Evolutionary conservation across 2,329 filamentous ascomycete species (phyloP).

Genomic region (Exophiala viscosa): DNA sequence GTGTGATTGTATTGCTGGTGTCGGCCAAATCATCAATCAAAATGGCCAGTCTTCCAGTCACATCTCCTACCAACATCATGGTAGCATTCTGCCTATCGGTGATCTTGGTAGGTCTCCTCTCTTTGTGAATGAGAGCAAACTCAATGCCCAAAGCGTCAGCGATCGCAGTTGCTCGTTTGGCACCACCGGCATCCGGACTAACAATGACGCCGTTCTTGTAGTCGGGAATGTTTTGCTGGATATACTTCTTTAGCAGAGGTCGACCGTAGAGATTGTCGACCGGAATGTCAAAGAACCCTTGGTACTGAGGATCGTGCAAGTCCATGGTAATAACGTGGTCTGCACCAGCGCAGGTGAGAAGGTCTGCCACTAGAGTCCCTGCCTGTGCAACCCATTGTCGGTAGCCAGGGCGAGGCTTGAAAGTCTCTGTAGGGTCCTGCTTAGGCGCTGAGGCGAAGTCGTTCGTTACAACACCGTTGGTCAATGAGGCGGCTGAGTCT

Average conservation of each 20-base stretch:
- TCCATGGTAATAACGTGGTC: slow-evolving; percentile 99
- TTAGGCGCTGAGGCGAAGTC: slow-evolving; percentile 39
- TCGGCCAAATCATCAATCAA: slow-evolving; percentile 92
- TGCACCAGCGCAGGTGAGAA: slow-evolving; percentile 90
- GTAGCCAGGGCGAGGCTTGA: slow-evolving; percentile 85
- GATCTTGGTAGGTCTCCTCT: slow-evolving; percentile 83
- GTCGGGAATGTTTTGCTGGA: slow-evolving; percentile 76
- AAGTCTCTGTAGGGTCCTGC: slow-evolving; percentile 49
- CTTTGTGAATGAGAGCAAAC: slow-evolving; percentile 98
- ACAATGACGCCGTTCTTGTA: slow-evolving; percentile 87
- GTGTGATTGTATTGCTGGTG: slow-evolving; percentile 94
- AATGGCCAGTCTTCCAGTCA: slow-evolving; percentile 76
- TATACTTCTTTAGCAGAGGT: slow-evolving; percentile 58
- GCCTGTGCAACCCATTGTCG: slow-evolving; percentile 99
- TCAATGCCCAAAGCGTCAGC: slow-evolving; percentile 90
- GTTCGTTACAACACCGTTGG: slow-evolving; percentile 58
- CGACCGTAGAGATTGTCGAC: slow-evolving; percentile 90
- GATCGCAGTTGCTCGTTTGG: slow-evolving; percentile 92
- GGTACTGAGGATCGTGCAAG: slow-evolving; percentile 91
- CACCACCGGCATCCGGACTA: slow-evolving; percentile 91
- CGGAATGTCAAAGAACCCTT: slow-evolving; percentile 97
- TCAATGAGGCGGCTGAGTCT: slow-evolving; percentile 21
- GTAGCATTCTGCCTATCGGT: slow-evolving; percentile 75
- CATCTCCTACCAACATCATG: slow-evolving; percentile 88
- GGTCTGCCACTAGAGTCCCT: slow-evolving; percentile 87